Conservation (phyloP, 1,284 basidiomycete species). For the Phlebopus sp. region DNA sequence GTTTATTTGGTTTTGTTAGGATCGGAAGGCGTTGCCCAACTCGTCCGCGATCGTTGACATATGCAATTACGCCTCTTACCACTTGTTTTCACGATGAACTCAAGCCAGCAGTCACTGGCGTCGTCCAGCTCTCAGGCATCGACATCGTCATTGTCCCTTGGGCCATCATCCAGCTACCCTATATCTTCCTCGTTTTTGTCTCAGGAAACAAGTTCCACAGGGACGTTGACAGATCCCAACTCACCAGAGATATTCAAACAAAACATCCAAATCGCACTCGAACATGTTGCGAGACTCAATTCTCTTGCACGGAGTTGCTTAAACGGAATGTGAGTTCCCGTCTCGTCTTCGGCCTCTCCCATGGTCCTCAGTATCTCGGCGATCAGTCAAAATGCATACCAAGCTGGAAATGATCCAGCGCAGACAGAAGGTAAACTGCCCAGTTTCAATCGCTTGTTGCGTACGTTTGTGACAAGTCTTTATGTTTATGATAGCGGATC, state of each 20-base stretch:
- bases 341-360: too few relatives aligned
- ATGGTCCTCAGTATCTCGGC: not conserved
- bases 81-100: slow-evolving; percentile 9
- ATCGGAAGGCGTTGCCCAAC: not conserved
- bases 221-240: slow-evolving; percentile 36
- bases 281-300: slow-evolving; percentile 38
- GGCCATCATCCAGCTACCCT: slow-evolving; percentile 18
- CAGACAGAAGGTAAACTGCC: slow-evolving; percentile 40
- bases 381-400: slow-evolving; percentile 45
- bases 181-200: slow-evolving; percentile 23
- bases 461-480: not conserved
- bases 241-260: slow-evolving; percentile 47
- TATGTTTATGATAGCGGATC: slow-evolving; percentile 35
- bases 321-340: slow-evolving; percentile 38
- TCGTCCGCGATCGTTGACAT: too few relatives aligned
- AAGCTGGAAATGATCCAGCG: slow-evolving; percentile 34
- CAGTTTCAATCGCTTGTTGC: too few relatives aligned
- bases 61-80: too few relatives aligned
- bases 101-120: slow-evolving; percentile 16
- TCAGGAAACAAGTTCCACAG: slow-evolving; percentile 23
- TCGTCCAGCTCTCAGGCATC: slow-evolving; percentile 19
- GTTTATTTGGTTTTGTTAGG: slow-evolving; percentile 1
- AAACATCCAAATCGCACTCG: slow-evolving; percentile 40
- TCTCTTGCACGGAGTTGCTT: slow-evolving; percentile 37
- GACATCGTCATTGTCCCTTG: slow-evolving; percentile 18